Base-by-base conservation (phyloP, 225 moss, liverwort and hornwort species). In the Neckera pumila region DNA sequence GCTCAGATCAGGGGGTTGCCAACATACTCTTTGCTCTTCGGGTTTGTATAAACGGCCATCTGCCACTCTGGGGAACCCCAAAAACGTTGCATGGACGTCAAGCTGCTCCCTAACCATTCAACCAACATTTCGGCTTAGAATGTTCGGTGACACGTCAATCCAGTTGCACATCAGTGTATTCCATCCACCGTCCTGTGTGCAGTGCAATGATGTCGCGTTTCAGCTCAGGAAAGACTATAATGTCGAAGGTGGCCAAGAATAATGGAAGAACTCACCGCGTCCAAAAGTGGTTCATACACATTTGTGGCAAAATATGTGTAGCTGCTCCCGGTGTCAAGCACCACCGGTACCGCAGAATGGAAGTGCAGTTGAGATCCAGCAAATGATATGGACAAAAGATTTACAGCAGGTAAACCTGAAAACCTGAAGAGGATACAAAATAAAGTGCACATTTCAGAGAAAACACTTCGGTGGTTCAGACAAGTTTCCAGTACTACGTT, bases 81-180 rank as follows among this genome's bases (percentile, higher is more conserved):
- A 40, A 4, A 8, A 9, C 17, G 20, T 45, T 64, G 87, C 87
- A 73, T 82, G 60, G 16, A 31, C 11, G 19, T 90, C 79, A 92
- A 92, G 89, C 92, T 92, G 92, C 87, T 90, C 85, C 85, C 90
- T 89, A 89, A 53, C 78, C 77, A 60, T 87, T 87, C 65, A 64
- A 54, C 65, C 63, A 64, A 84, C 28, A 81, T 33, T 79, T 90
- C 65, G 86, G 86, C 71, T 69, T 81, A 75, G 40, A 88, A 63
- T 62, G 86, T 69, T 84, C 47, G 61, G 81, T 84, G 65, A 60
- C 70, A 83, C 15, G 86, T 27, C 54, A 67, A 77, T 65, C 22
- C 60, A 86, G 36, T 62, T 42, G 54, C 79, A 79, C 73, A 54
- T 86, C 59, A 64, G 28, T 54, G 38, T 33, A 45, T 81, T 62